These are phyloP conservation scores for Dactylellina parvicollis DNA, from an alignment of 2,329 filamentous ascomycete species.

Conservation along the genomic window DNA sequence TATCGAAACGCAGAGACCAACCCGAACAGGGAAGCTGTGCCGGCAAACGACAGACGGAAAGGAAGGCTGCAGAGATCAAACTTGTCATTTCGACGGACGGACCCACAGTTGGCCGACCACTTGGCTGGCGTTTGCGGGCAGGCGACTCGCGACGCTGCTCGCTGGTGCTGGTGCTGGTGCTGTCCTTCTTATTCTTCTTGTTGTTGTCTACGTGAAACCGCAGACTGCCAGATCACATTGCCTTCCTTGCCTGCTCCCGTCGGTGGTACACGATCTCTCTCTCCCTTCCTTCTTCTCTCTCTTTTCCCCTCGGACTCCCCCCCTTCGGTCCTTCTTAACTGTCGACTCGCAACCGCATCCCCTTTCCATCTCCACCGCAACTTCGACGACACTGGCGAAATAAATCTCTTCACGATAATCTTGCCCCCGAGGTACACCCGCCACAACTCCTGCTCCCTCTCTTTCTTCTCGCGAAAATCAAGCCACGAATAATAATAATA, in stretches of 20 bases:
- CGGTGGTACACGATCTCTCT: conserved; percentile 30
- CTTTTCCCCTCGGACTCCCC: neutral
- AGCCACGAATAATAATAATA: neutral
- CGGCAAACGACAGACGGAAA: conserved; percentile 27
- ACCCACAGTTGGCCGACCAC: neutral
- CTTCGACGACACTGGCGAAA: too few species aligned
- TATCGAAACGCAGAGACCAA: conserved; percentile 23
- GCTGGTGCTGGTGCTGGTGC: too few species aligned
- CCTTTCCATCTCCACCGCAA: too few species aligned
- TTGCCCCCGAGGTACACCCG: too few species aligned
- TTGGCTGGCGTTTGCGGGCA: neutral
- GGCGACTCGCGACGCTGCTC: conserved; percentile 18
- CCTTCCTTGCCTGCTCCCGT: conserved; percentile 2
- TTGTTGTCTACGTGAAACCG: conserved; percentile 35
- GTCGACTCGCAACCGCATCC: neutral
- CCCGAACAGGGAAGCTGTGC: conserved; percentile 39
- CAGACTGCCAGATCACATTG: conserved; percentile 53
- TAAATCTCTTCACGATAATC: too few species aligned
- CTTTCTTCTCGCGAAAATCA: neutral
- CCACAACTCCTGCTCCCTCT: too few species aligned
- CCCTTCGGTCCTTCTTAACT: neutral
- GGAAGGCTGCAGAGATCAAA: conserved; percentile 17
- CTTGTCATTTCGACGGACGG: conserved; percentile 16
- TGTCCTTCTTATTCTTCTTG: neutral
- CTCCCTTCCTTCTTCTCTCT: neutral